Evolutionary conservation across 2,329 filamentous ascomycete genomes (phyloP).

Genomic region (Xylariaceae sp.): DNA sequence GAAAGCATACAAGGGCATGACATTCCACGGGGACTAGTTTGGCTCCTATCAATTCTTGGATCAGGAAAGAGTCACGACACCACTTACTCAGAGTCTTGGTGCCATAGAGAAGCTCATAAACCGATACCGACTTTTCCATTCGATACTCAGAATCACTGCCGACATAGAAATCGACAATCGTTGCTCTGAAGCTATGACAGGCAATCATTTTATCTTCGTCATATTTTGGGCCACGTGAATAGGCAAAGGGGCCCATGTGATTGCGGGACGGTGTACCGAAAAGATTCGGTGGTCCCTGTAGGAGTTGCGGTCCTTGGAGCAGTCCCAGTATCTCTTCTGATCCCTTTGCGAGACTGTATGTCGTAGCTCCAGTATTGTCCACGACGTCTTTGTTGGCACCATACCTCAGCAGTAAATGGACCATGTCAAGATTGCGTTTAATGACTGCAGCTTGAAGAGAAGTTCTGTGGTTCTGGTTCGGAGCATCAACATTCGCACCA

Average conservation of each 20-base stretch:
- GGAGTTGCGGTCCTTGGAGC: background rate
- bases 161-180: constrained; percentile 1
- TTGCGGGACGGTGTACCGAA: background rate
- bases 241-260: background rate
- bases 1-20: too few species aligned
- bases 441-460: background rate
- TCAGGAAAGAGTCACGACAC: too few species aligned
- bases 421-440: background rate
- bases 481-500: background rate
- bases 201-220: background rate
- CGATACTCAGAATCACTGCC: background rate
- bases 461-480: background rate
- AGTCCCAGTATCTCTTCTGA: background rate
- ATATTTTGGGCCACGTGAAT: background rate
- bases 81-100: background rate
- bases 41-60: too few species aligned
- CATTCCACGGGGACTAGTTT: too few species aligned
- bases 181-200: background rate
- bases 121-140: constrained; percentile 1
- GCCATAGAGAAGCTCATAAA: constrained; percentile 1
- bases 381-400: background rate
- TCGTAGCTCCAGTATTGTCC: background rate
- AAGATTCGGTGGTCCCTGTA: background rate
- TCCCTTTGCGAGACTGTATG: background rate
- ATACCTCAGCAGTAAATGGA: background rate